Evolutionary conservation across 192 early-diverging fungal species (phyloP).

Genomic region (Pecoramyces ruminantium): DNA sequence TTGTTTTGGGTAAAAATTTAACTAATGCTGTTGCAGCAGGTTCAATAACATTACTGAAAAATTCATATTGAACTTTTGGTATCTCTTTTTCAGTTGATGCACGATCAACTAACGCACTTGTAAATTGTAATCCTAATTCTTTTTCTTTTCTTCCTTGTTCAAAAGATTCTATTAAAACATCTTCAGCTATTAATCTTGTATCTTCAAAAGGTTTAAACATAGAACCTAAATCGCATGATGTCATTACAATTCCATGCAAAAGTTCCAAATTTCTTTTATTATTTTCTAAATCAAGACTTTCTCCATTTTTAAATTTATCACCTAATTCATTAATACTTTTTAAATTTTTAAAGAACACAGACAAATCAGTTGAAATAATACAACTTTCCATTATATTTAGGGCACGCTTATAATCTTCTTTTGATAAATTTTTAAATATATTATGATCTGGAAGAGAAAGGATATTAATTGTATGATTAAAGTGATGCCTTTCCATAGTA

Average conservation of each 20-base stretch:
- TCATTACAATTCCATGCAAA: constrained; percentile 18
- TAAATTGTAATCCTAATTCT: constrained; percentile 17
- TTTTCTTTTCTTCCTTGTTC: constrained; percentile 23
- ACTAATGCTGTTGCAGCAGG: constrained; percentile 6
- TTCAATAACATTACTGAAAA: constrained; percentile 14
- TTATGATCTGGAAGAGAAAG: constrained; percentile 11
- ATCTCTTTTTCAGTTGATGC: constrained; percentile 13
- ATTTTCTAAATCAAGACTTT: constrained; percentile 1
- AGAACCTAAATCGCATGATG: constrained; percentile 16
- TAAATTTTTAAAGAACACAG: constrained; percentile 17
- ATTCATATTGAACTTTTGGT: constrained; percentile 16
- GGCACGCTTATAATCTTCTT: constrained; percentile 8
- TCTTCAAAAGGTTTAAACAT: constrained; percentile 22
- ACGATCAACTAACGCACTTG: constrained; percentile 18
- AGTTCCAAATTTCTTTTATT: not conserved
- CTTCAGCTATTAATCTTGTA: constrained; percentile 12
- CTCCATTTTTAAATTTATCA: not conserved
- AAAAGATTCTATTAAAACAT: constrained; percentile 23
- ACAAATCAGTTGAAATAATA: constrained; percentile 23
- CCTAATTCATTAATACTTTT: constrained; percentile 7
- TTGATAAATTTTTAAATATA: constrained; percentile 11
- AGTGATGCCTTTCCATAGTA: constrained; percentile 25
- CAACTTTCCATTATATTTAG: constrained; percentile 15
- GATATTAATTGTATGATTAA: constrained; percentile 22
- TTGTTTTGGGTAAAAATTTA: not conserved